Conservation (phyloP, 805 yeast species). For the Pichia insulana region DNA sequence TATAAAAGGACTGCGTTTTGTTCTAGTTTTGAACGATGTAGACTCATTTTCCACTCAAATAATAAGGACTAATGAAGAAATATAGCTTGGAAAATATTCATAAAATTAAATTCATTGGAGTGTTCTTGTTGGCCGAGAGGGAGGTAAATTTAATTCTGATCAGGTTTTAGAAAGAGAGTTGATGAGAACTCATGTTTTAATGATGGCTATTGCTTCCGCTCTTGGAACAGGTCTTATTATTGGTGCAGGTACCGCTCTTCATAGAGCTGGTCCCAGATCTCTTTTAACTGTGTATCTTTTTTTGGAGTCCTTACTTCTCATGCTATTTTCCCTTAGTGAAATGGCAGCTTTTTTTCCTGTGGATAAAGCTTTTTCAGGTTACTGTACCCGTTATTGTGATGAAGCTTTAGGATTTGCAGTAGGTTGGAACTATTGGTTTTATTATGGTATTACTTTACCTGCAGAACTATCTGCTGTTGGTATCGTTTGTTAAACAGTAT, state of each 20-base stretch:
- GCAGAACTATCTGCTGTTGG: slow-evolving; percentile 42
- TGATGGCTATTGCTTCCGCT: slow-evolving; percentile 43
- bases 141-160: too few relatives aligned
- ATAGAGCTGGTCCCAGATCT: slow-evolving; percentile 34
- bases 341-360: slow-evolving; percentile 40
- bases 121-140: too few relatives aligned
- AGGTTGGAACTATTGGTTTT: slow-evolving; percentile 42
- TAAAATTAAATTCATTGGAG: too few relatives aligned
- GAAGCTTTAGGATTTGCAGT: slow-evolving; percentile 37
- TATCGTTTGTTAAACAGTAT: slow-evolving; percentile 35
- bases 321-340: slow-evolving; percentile 38
- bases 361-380: slow-evolving; percentile 38
- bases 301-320: slow-evolving; percentile 35
- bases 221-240: slow-evolving; percentile 41
- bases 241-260: slow-evolving; percentile 32
- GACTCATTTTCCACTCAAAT: too few relatives aligned
- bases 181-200: slow-evolving; percentile 33
- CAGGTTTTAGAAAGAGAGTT: slow-evolving; percentile 7
- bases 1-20: too few relatives aligned
- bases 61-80: too few relatives aligned
- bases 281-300: slow-evolving; percentile 31
- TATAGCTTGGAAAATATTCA: too few relatives aligned
- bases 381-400: slow-evolving; percentile 40
- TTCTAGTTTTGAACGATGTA: too few relatives aligned
- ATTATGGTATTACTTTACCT: slow-evolving; percentile 37